Evolutionary conservation across 2,329 filamentous ascomycete species (phyloP).

Genomic region (Stemphylium beticola): DNA sequence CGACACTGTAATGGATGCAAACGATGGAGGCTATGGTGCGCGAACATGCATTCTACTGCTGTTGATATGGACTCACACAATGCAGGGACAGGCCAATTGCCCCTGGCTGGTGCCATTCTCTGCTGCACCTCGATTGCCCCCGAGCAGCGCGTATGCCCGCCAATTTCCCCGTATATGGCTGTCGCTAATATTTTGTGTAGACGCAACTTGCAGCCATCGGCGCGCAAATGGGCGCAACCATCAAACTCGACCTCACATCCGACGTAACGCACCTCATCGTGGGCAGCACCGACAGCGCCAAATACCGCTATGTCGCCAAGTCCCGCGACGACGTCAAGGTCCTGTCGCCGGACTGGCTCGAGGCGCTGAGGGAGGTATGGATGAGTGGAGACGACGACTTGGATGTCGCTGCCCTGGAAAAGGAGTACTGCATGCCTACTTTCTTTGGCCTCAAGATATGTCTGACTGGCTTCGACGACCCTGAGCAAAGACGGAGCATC

Average conservation of each 20-base stretch:
- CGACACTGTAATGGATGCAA: slow-evolving; percentile 32
- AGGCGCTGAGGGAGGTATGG: slow-evolving; percentile 80
- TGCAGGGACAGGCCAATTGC: slow-evolving; percentile 43
- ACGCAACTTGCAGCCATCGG: slow-evolving; percentile 68
- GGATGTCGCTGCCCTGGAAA: slow-evolving; percentile 73
- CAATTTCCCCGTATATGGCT: background rate
- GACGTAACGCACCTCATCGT: slow-evolving; percentile 95
- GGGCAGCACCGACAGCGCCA: slow-evolving; percentile 85
- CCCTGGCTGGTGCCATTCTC: slow-evolving; percentile 69
- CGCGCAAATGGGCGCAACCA: slow-evolving; percentile 80
- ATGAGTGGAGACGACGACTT: slow-evolving; percentile 77
- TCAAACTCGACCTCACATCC: slow-evolving; percentile 92
- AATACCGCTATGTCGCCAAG: slow-evolving; percentile 94
- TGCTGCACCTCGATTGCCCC: slow-evolving; percentile 87
- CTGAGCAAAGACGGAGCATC: slow-evolving; percentile 71
- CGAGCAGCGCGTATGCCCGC: slow-evolving; percentile 70
- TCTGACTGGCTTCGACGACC: slow-evolving; percentile 72
- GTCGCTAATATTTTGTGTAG: slow-evolving; percentile 38
- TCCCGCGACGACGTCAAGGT: slow-evolving; percentile 85
- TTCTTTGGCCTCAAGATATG: slow-evolving; percentile 70
- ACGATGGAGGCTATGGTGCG: slow-evolving; percentile 39
- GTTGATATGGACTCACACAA: slow-evolving; percentile 13
- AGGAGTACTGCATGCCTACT: slow-evolving; percentile 66
- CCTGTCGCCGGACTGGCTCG: slow-evolving; percentile 82
- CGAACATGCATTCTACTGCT: background rate